These are phyloP conservation scores for Globisporangium nagaii DNA, from an alignment of 352 stramenopile species.

Conservation along the genomic window DNA sequence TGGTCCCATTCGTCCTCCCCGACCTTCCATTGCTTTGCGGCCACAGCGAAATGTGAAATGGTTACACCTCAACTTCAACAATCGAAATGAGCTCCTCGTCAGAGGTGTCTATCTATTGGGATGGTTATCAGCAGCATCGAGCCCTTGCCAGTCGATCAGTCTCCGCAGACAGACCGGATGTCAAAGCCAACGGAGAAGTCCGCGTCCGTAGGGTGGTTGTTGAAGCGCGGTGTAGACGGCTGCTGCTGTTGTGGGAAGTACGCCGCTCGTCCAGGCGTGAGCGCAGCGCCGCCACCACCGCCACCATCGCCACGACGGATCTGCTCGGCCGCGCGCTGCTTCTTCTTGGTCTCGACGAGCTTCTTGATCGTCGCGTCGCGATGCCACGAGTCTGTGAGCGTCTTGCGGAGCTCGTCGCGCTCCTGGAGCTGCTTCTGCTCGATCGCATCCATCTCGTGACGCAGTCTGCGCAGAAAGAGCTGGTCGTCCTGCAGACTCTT, in stretches of 20 bases:
- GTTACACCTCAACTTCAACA: too few species aligned
- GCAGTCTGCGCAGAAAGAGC: constrained; percentile 43
- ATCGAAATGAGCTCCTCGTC: too few species aligned
- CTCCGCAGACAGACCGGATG: constrained; percentile 45
- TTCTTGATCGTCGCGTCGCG: constrained; percentile 51
- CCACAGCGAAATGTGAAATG: too few species aligned
- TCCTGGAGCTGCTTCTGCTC: constrained; percentile 49
- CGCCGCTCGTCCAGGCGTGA: not conserved
- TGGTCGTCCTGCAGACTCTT: constrained; percentile 50
- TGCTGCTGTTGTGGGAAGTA: constrained; percentile 25
- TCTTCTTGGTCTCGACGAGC: constrained; percentile 54
- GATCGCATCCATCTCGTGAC: constrained; percentile 52
- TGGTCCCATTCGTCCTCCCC: not conserved
- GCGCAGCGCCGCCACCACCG: too few species aligned
- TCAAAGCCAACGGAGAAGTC: constrained; percentile 76
- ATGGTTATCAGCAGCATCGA: not conserved
- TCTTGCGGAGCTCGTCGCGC: constrained; percentile 45
- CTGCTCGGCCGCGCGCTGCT: constrained; percentile 47
- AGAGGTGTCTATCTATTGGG: too few species aligned
- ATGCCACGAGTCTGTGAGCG: constrained; percentile 58
- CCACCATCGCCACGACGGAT: constrained; percentile 12
- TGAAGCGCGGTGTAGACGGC: constrained; percentile 18
- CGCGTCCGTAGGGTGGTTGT: constrained; percentile 9
- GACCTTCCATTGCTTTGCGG: too few species aligned
- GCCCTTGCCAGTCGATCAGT: constrained; percentile 10